Evolutionary conservation across 1,139 yeast genomes (phyloP), one percentile per base, ranked within the genome.

Genomic region (Suhomyces wounanorum): DNA sequence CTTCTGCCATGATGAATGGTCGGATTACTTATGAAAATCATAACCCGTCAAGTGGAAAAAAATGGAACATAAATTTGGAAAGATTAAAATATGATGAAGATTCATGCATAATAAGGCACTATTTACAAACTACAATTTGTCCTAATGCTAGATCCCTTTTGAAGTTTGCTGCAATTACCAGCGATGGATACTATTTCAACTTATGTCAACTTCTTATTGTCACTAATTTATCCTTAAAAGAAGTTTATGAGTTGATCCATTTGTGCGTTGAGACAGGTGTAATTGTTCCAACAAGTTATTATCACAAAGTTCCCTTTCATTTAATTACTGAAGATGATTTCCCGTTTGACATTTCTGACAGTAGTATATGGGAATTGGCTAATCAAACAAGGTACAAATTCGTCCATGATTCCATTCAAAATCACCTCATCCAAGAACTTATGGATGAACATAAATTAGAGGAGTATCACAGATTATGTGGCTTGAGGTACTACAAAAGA

Each of bases 301-400:
- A 72, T 54, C 79, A 80, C 59, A 81, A 80, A 55, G 66, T 79
- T 31, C 84, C 85, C 5, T 77, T 79, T 54, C 75, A 76, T 52
- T 50, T 68, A 23, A 51, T 72, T 36, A 65, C 73, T 18, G 61
- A 68, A 1, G 61, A 63, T 2, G 67, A 66, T 0, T 67, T 70
- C 37, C 74, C 79, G 0, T 73, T 79, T 46, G 70, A 70, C 3
- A 51, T 80, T n/a, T 59, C 68, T 4, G 73, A 72, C 17, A 60
- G 67, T 1, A 69, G 69, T 42, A 62, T 77, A 8, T 64, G 72
- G 57, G 68, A 68, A 18, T 64, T 81, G 39, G 70, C 82, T 0
- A 64, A 68, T 3, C 60, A 64, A 43, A 57, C 74, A 14, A 57
- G 55, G 48, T 79, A 57, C 62, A 69, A 52, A 48, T 79, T 65